Conservation (phyloP, 2,329 filamentous ascomycete species). For the Hypoxylon sp. region DNA sequence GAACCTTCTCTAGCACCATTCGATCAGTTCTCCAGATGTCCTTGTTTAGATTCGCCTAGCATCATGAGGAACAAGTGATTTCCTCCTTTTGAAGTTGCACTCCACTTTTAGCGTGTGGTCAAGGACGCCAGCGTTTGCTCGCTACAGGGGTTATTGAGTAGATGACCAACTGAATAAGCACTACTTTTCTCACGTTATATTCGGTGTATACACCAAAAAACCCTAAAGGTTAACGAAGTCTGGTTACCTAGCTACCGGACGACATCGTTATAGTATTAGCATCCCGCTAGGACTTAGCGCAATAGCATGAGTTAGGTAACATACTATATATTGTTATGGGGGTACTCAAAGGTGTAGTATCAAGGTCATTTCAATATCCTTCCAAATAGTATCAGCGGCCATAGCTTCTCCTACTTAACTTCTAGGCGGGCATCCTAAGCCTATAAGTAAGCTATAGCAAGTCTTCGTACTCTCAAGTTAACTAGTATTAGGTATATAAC, state of each 20-base stretch:
- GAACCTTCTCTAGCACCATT: too few relatives aligned
- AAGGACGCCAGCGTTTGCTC: background rate
- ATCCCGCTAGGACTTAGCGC: background rate
- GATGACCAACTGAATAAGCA: conserved; percentile 1
- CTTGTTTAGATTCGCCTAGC: background rate
- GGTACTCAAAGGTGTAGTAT: background rate
- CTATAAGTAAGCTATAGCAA: background rate
- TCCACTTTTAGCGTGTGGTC: background rate
- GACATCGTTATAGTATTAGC: background rate
- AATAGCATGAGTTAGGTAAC: background rate
- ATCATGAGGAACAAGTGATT: background rate
- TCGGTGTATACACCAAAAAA: background rate
- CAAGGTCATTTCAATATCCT: background rate
- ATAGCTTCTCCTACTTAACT: background rate
- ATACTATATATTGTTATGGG: background rate
- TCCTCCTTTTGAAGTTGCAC: background rate
- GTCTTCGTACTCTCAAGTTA: background rate
- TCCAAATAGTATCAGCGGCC: background rate
- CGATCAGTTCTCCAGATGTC: too few relatives aligned
- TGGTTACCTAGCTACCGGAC: background rate
- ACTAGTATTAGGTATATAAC: too few relatives aligned
- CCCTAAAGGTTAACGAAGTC: background rate
- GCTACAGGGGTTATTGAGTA: background rate
- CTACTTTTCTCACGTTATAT: background rate
- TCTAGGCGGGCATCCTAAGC: background rate